These are phyloP conservation scores for Starmerella riodocensis DNA, from an alignment of 805 yeast species.

Conservation along the genomic window DNA sequence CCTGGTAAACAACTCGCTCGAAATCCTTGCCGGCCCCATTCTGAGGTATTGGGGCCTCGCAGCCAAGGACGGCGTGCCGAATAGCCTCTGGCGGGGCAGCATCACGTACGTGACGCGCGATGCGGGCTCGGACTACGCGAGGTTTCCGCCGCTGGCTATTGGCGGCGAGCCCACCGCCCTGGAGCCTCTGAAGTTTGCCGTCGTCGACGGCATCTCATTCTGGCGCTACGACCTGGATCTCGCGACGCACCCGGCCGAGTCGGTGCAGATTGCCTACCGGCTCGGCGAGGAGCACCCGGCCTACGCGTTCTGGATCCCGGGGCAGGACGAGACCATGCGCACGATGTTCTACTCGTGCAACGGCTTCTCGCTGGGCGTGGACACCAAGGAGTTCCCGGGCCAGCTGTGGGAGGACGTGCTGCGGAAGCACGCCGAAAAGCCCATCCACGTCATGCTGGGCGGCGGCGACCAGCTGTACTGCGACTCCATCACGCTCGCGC, in stretches of 20 bases:
- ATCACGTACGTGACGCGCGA: constrained; percentile 51
- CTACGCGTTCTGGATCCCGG: constrained; percentile 60
- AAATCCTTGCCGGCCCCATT: constrained; percentile 49
- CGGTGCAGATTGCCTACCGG: constrained; percentile 47
- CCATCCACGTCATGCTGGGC: constrained; percentile 88
- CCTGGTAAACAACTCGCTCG: constrained; percentile 10
- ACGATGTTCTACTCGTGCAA: constrained; percentile 76
- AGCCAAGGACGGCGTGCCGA: constrained; percentile 10
- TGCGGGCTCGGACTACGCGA: constrained; percentile 19
- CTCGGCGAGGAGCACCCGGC: constrained; percentile 37
- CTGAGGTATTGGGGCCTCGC: constrained; percentile 58
- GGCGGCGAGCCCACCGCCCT: constrained; percentile 24
- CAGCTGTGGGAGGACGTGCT: constrained; percentile 81
- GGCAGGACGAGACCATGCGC: constrained; percentile 56
- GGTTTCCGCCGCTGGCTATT: constrained; percentile 27
- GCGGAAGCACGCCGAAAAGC: constrained; percentile 42
- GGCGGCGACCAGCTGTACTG: constrained; percentile 95
- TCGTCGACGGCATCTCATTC: constrained; percentile 35
- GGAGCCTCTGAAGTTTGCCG: constrained; percentile 35
- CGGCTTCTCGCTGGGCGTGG: constrained; percentile 69
- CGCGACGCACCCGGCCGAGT: constrained; percentile 35
- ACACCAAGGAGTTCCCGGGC: constrained; percentile 53
- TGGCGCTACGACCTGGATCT: constrained; percentile 53
- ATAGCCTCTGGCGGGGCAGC: constrained; percentile 50
- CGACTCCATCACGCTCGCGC: constrained; percentile 58